Evolutionary conservation across 2,329 filamentous ascomycete species (phyloP).

Genomic region (Monosporascus sp.): DNA sequence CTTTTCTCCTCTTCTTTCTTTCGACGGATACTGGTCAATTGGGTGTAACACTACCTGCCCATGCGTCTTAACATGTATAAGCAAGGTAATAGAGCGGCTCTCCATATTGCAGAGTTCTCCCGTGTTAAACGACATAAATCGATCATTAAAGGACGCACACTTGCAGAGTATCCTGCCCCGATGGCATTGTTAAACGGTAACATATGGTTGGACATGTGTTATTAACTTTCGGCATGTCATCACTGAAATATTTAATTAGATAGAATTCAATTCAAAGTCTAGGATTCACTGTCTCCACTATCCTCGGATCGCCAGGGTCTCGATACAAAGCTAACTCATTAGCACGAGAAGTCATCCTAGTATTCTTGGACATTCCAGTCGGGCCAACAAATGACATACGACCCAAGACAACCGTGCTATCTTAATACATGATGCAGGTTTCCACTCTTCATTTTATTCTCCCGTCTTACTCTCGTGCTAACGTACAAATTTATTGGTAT

Average conservation of each 20-base stretch:
- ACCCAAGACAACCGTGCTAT: not conserved
- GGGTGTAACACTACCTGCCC: no score
- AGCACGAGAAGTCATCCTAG: not conserved
- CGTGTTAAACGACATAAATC: no score
- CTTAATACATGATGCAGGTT: not conserved
- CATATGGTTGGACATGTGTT: no score
- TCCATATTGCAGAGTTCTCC: no score
- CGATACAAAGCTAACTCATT: slow-evolving; percentile 12
- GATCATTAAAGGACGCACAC: no score
- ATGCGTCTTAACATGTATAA: no score
- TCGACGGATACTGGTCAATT: no score
- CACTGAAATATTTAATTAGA: not conserved
- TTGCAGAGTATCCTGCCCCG: no score
- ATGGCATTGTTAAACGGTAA: no score
- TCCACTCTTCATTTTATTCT: not conserved
- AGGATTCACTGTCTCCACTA: slow-evolving; percentile 6
- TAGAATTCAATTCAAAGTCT: not conserved
- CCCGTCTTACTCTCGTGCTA: not conserved
- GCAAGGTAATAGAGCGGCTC: no score
- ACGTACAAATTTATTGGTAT: not conserved
- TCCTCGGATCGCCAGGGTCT: slow-evolving; percentile 11
- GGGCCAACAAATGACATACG: not conserved
- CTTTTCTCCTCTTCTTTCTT: no score
- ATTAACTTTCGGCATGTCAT: no score
- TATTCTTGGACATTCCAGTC: not conserved